Percentiles rank a stretch among this genome's conserved stretches.
phyloP scores from a whole-genome alignment of 2,329 filamentous ascomycete genomes.

The Chlorencoelia australis region DNA sequence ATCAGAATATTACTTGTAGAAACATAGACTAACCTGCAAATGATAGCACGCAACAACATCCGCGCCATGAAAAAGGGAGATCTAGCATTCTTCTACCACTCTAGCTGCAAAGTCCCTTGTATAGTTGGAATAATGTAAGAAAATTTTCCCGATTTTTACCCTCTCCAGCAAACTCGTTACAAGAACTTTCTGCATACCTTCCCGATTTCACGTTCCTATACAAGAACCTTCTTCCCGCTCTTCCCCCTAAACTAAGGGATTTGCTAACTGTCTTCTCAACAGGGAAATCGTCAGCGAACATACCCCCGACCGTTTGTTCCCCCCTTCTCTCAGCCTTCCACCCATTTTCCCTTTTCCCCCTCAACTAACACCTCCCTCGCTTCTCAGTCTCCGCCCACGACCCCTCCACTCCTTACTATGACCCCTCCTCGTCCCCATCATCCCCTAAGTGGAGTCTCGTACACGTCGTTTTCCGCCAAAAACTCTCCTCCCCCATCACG shows the following conservation, averaged over 20 bases:
- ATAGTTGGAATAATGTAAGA: constrained; percentile 84
- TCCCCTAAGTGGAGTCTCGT: constrained; percentile 82
- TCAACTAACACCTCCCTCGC: constrained; percentile 3
- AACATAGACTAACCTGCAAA: constrained; percentile 18
- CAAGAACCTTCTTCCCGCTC: too few species aligned
- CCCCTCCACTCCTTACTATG: constrained; percentile 68
- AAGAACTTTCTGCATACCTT: too few species aligned
- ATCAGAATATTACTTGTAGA: not conserved
- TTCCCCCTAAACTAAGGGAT: too few species aligned
- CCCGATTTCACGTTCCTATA: too few species aligned
- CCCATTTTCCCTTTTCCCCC: constrained; percentile 2
- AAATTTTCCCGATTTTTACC: constrained; percentile 74
- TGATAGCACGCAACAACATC: constrained; percentile 73
- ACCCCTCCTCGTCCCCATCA: constrained; percentile 58
- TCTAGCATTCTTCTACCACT: constrained; percentile 94
- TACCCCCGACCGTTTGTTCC: too few species aligned
- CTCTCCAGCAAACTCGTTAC: too few species aligned
- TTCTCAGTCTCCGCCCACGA: constrained; percentile 49
- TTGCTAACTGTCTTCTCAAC: too few species aligned
- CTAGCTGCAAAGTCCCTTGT: constrained; percentile 80
- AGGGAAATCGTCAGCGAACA: too few species aligned
- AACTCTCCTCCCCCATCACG: constrained; percentile 62
- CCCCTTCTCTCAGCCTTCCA: not conserved
- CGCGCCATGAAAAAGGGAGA: constrained; percentile 86
- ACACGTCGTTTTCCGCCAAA: constrained; percentile 76